phyloP scores from a whole-genome alignment of 1,284 basidiomycete genomes.

The Abortiporus biennis region DNA sequence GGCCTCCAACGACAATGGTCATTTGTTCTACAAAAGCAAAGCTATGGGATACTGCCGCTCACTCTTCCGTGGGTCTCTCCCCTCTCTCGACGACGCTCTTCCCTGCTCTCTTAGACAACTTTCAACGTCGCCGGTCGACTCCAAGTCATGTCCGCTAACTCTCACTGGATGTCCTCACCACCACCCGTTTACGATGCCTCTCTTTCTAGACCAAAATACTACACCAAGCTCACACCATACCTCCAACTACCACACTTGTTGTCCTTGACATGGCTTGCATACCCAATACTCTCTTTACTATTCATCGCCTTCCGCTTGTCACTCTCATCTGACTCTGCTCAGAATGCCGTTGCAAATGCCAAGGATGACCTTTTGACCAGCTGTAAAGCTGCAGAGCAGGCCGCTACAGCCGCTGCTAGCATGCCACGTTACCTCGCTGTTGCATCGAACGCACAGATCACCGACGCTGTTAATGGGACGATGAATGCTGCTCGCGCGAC shows the following conservation, averaged over 20 bases:
- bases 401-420: slow-evolving; percentile 77
- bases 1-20: slow-evolving; percentile 19
- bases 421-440: slow-evolving; percentile 85
- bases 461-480: slow-evolving; percentile 71
- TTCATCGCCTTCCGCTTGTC: slow-evolving; percentile 82
- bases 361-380: slow-evolving; percentile 71
- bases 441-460: slow-evolving; percentile 76
- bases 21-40: slow-evolving; percentile 19
- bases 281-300: slow-evolving; percentile 79
- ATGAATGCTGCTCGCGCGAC: slow-evolving; percentile 73
- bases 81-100: slow-evolving; percentile 14
- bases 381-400: slow-evolving; percentile 78
- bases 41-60: neutral
- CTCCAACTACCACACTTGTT: slow-evolving; percentile 78
- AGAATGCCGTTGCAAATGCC: slow-evolving; percentile 61
- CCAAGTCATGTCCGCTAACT: slow-evolving; percentile 27
- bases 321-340: slow-evolving; percentile 64
- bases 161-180: slow-evolving; percentile 36
- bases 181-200: slow-evolving; percentile 47
- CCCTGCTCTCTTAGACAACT: slow-evolving; percentile 21
- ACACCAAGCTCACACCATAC: slow-evolving; percentile 68
- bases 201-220: slow-evolving; percentile 31
- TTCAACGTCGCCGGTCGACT: slow-evolving; percentile 45
- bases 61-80: slow-evolving; percentile 11
- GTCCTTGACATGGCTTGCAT: slow-evolving; percentile 80